Conservation (phyloP, 306 rosid species). For the Comarum palustre region DNA sequence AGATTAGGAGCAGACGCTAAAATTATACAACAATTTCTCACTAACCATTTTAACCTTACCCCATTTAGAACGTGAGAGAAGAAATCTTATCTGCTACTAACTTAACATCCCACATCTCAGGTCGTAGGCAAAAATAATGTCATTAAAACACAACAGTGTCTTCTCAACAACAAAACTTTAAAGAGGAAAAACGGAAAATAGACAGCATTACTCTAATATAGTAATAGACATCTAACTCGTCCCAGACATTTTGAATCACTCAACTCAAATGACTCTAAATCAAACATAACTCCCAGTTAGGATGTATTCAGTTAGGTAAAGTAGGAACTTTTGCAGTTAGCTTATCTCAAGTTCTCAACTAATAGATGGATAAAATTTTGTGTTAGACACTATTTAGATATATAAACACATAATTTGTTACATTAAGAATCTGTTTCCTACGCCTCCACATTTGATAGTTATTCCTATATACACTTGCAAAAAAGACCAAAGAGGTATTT, state of each 20-base stretch:
- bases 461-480: background rate
- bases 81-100: slow-evolving; percentile 3
- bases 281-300: background rate
- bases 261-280: background rate
- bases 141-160: slow-evolving; percentile 1
- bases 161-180: slow-evolving; percentile 5
- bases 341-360: background rate
- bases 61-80: slow-evolving; percentile 31
- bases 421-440: background rate
- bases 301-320: background rate
- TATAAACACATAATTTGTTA: background rate
- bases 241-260: background rate
- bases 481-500: slow-evolving; percentile 7
- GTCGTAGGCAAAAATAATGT: slow-evolving; percentile 21
- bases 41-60: slow-evolving; percentile 40
- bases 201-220: slow-evolving; percentile 13
- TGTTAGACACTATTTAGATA: background rate
- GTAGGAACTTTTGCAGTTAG: background rate
- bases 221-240: background rate
- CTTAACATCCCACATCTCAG: slow-evolving; percentile 6
- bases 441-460: background rate
- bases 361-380: background rate
- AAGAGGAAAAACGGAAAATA: background rate
- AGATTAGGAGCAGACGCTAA: slow-evolving; percentile 27
- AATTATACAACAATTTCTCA: slow-evolving; percentile 19